phyloP scores from a whole-genome alignment of 2,329 filamentous ascomycete genomes.

The Sclerotinia sclerotiorum region DNA sequence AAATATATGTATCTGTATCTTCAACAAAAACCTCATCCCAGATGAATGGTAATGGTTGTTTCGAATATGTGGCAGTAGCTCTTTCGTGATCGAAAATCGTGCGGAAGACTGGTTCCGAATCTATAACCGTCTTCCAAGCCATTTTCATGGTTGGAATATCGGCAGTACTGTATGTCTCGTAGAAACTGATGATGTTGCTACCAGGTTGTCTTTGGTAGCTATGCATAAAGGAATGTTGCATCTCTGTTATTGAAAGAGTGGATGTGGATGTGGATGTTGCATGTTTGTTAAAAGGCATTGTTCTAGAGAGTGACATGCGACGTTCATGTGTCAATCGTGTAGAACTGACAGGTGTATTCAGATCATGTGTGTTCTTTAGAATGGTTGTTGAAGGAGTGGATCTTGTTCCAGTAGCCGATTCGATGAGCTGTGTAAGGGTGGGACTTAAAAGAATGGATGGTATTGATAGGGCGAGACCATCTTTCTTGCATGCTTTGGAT shows the following conservation, averaged over 20 bases:
- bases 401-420: not conserved
- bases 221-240: conserved; percentile 36
- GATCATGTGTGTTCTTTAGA: conserved; percentile 1
- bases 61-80: conserved; percentile 8
- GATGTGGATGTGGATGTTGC: not conserved
- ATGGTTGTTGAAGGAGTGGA: not conserved
- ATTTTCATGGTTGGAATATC: conserved; percentile 32
- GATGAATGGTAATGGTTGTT: conserved; percentile 4
- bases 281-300: not conserved
- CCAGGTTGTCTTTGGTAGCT: conserved; percentile 29
- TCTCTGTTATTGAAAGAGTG: conserved; percentile 29
- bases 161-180: conserved; percentile 28
- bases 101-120: conserved; percentile 37
- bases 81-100: conserved; percentile 22
- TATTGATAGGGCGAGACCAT: conserved; percentile 36
- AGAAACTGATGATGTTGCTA: conserved; percentile 34
- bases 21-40: conserved; percentile 1
- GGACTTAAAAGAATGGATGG: conserved; percentile 19
- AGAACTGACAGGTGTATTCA: conserved; percentile 9
- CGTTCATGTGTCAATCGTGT: conserved; percentile 2
- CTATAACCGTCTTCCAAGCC: conserved; percentile 37
- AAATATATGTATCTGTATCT: conserved; percentile 4
- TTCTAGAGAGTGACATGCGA: conserved; percentile 14
- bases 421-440: conserved; percentile 5
- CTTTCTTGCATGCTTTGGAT: conserved; percentile 42